These are phyloP conservation scores for Andrographis paniculata DNA, from an alignment of 305 asterid species.

Conservation along the genomic window DNA sequence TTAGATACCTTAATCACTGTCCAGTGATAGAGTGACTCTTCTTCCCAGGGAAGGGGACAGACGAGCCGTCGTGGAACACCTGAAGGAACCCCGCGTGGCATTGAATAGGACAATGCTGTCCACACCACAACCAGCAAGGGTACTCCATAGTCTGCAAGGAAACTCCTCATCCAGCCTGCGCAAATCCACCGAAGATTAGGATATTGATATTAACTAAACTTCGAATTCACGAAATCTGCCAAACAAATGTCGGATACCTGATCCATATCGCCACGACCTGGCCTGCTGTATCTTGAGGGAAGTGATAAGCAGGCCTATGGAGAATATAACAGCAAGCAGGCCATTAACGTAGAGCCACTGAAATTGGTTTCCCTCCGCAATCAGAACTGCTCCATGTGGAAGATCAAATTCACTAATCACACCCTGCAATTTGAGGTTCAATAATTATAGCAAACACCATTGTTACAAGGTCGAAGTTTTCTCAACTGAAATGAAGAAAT, in stretches of 20 bases:
- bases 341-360: conserved; percentile 77
- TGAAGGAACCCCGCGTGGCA: conserved; percentile 46
- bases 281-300: conserved; percentile 50
- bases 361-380: conserved; percentile 34
- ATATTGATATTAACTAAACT: too few species aligned
- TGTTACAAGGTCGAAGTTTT: background rate
- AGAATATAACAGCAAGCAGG: conserved; percentile 52
- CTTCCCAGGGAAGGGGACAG: conserved; percentile 62
- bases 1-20: conserved; percentile 56
- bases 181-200: too few species aligned
- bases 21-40: conserved; percentile 61
- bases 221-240: too few species aligned
- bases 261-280: conserved; percentile 73
- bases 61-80: conserved; percentile 69
- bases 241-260: conserved; percentile 31
- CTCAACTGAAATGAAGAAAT: conserved; percentile 5
- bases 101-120: conserved; percentile 51
- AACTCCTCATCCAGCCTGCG: conserved; percentile 53
- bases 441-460: conserved; percentile 7
- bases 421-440: conserved; percentile 30
- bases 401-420: conserved; percentile 44
- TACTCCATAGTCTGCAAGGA: conserved; percentile 80
- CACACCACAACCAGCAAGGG: conserved; percentile 62
- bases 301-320: conserved; percentile 51
- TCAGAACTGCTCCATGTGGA: conserved; percentile 39